Conservation (phyloP, 2,329 filamentous ascomycete genomes). For the Aspergillus pseudonomiae region DNA sequence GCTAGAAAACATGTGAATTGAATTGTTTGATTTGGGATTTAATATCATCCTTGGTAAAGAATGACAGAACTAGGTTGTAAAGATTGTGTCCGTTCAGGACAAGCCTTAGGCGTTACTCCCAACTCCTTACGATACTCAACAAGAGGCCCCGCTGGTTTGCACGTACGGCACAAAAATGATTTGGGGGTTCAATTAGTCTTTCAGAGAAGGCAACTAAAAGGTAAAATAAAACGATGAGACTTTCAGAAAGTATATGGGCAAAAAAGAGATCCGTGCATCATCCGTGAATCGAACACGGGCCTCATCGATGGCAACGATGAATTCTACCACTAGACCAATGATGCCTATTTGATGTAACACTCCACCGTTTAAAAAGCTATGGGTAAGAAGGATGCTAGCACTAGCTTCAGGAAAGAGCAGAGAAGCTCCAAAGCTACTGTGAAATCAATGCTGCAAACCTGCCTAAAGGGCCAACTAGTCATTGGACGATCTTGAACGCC, state of each 20-base stretch:
- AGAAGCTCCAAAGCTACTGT: too few species aligned
- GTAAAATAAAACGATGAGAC: not conserved
- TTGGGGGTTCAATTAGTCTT: not conserved
- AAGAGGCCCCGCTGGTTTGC: not conserved
- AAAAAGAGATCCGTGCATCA: constrained; percentile 36
- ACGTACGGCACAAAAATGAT: too few species aligned
- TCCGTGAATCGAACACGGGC: constrained; percentile 53
- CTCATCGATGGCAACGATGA: constrained; percentile 51
- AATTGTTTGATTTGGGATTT: not conserved
- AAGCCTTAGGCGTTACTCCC: not conserved
- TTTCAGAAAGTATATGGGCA: not conserved
- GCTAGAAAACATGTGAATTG: not conserved
- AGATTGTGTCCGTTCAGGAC: not conserved
- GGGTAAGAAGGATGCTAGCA: accelerated
- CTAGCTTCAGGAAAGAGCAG: not conserved
- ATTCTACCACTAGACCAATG: constrained; percentile 52
- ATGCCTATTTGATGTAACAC: constrained; percentile 28
- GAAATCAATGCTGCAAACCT: not conserved
- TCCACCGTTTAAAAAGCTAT: not conserved
- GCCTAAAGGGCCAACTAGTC: not conserved
- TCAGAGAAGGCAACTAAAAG: not conserved
- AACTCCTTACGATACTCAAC: not conserved
- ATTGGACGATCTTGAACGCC: not conserved
- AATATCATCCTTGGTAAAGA: not conserved
- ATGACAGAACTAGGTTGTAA: not conserved